Conservation (phyloP, 2,329 filamentous ascomycete species). For the Westerdykella ornata region DNA sequence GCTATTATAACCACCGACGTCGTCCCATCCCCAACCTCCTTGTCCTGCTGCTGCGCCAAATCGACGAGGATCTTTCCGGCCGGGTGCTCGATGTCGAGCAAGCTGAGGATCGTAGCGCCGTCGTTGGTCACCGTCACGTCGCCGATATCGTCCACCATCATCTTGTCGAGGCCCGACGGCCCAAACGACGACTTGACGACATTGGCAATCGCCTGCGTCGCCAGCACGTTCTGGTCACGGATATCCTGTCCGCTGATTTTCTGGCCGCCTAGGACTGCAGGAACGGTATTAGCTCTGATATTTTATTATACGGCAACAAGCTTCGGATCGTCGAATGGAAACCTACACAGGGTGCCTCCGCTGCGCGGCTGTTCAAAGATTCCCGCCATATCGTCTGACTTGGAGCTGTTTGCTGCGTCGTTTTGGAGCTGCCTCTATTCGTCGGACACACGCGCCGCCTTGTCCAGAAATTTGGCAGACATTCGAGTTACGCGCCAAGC, state of each 20-base stretch:
- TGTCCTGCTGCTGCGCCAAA: slow-evolving; percentile 95
- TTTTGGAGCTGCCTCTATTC: slow-evolving; percentile 19
- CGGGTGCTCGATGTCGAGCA: slow-evolving; percentile 95
- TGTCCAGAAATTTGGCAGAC: slow-evolving; percentile 19
- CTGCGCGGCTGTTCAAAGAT: slow-evolving; percentile 95
- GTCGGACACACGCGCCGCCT: slow-evolving; percentile 9
- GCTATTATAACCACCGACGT: slow-evolving; percentile 97
- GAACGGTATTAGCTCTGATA: slow-evolving; percentile 19
- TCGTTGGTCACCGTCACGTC: slow-evolving; percentile 99
- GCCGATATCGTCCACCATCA: slow-evolving; percentile 99
- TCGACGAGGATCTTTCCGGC: slow-evolving; percentile 98
- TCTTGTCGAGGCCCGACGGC: slow-evolving; percentile 95
- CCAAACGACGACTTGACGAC: slow-evolving; percentile 99
- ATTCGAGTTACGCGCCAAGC: slow-evolving; percentile 14
- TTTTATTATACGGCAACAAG: neutral
- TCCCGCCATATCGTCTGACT: slow-evolving; percentile 64
- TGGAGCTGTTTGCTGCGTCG: slow-evolving; percentile 22
- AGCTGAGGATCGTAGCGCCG: slow-evolving; percentile 88
- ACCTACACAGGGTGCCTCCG: slow-evolving; percentile 76
- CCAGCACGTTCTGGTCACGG: slow-evolving; percentile 93
- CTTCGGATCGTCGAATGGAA: slow-evolving; percentile 4
- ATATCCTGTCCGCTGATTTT: slow-evolving; percentile 98
- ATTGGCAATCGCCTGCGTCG: slow-evolving; percentile 95
- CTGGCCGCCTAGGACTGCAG: slow-evolving; percentile 76
- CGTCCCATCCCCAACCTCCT: slow-evolving; percentile 96